Evolutionary conservation across 2,329 filamentous ascomycete genomes (phyloP).

Genomic region (Lasiodiplodia hormozganensis): DNA sequence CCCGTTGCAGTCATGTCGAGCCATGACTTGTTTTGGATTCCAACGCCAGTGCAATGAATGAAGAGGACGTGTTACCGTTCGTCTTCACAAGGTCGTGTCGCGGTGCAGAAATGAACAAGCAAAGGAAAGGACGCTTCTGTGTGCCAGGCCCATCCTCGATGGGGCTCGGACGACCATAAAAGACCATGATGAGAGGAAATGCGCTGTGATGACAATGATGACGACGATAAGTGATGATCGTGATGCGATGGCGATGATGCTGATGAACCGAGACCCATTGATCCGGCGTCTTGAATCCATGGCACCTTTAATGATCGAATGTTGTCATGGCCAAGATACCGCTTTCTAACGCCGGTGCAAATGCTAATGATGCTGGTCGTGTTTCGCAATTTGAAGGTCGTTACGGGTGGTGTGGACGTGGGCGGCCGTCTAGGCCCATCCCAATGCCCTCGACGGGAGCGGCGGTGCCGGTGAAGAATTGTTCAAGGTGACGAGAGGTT

Average conservation of each 20-base stretch:
- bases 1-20: conserved; percentile 8
- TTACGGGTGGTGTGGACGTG: background rate
- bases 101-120: conserved; percentile 16
- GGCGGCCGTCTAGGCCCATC: background rate
- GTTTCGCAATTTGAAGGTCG: conserved; percentile 9
- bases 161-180: background rate
- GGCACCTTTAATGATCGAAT: background rate
- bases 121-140: conserved; percentile 8
- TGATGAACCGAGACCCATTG: conserved; percentile 14
- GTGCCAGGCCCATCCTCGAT: conserved; percentile 4
- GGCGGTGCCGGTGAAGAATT: background rate
- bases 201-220: conserved; percentile 24
- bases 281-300: conserved; percentile 16
- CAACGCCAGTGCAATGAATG: conserved; percentile 24
- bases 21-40: conserved; percentile 21
- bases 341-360: conserved; percentile 23
- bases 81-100: conserved; percentile 18
- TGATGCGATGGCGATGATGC: conserved; percentile 18
- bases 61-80: conserved; percentile 19
- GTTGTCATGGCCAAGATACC: conserved; percentile 10
- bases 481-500: background rate
- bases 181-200: conserved; percentile 7
- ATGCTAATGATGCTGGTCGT: conserved; percentile 26
- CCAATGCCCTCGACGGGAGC: background rate
- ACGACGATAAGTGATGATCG: conserved; percentile 22